Evolutionary conservation across 257 asterid species (phyloP), one percentile per base, ranked within the genome.

Genomic region (Petunia axillaris): DNA sequence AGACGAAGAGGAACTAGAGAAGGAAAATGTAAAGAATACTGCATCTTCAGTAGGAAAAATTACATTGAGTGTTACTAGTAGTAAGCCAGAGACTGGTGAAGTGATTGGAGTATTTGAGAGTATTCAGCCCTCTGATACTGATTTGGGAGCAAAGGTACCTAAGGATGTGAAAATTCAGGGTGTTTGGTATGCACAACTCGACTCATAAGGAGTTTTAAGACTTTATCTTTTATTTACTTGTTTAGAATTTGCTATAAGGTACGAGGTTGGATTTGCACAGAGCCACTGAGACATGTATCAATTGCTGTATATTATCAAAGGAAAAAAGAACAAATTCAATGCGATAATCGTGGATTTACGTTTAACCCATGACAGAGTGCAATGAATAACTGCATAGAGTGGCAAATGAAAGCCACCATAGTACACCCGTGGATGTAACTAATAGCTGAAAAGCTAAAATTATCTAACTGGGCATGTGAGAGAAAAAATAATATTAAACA

Each of bases 151-250:
- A 0, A 95, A 95, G 89, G 93, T 91, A 2, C 99, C 98, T 3
- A 95, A 95, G 83, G 98, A 95, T 14, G 99, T 95, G 25, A 95
- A 93, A 71, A 93, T 95, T 80, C 97, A 91, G 77, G 98, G 99
- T 9, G 36, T 95, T 10, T 95, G 99, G 97, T 95, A 95, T 89
- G 98, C 93, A 25, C 98, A 95, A 83, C 96, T 95, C 25, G 98
- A 91, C 15, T 87, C 54, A 62, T 90, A 84, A 86, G 81, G 79
- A 41, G 66, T 46, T 39, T 75, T 55, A 48, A 53, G 4, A 7
- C 60, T 9, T 14, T 39, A 79, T 81, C 76, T 66, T 57, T 70
- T 58, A 48, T 83, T 86, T 50, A 48, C 79, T 81, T 74, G 83
- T 64, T 85, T 85, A 67, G 79, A 77, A 84, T 91, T 87, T 87